phyloP scores from a whole-genome alignment of 1,284 basidiomycete species.

The Ceratobasidium sp. region DNA sequence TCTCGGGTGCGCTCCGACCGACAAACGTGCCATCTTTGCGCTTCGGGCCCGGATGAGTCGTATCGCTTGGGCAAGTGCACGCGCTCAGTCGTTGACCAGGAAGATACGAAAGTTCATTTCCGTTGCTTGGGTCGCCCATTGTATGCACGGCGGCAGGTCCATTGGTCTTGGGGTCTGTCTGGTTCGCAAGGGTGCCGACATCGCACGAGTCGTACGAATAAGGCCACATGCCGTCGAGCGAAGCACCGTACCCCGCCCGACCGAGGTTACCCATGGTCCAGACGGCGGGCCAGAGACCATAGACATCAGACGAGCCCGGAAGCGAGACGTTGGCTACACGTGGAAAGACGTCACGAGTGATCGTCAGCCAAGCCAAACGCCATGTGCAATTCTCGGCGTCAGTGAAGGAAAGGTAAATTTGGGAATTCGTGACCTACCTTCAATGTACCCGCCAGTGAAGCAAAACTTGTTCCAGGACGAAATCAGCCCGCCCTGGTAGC shows the following conservation, averaged over 20 bases:
- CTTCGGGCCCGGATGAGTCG: slow-evolving; percentile 75
- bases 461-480: slow-evolving; percentile 92
- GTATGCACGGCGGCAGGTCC: slow-evolving; percentile 49
- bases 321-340: slow-evolving; percentile 62
- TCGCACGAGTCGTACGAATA: slow-evolving; percentile 53
- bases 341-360: slow-evolving; percentile 5
- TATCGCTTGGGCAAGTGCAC: slow-evolving; percentile 73
- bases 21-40: slow-evolving; percentile 63
- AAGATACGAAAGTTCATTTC: slow-evolving; percentile 64
- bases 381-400: not conserved
- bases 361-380: slow-evolving; percentile 48
- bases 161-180: slow-evolving; percentile 43
- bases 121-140: slow-evolving; percentile 47
- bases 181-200: slow-evolving; percentile 55
- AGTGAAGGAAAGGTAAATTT: slow-evolving; percentile 47
- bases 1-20: slow-evolving; percentile 64
- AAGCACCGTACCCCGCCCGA: slow-evolving; percentile 61
- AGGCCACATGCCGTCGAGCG: slow-evolving; percentile 58
- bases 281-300: slow-evolving; percentile 76
- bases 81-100: slow-evolving; percentile 81
- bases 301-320: slow-evolving; percentile 66
- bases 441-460: slow-evolving; percentile 85
- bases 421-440: slow-evolving; percentile 48
- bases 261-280: slow-evolving; percentile 66
- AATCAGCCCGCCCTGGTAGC: slow-evolving; percentile 68